Percentiles rank a stretch among this genome's conserved stretches.
These are phyloP conservation scores for Mycena capillaripes DNA, from an alignment of 768 basidiomycete species.

Conservation along the genomic window DNA sequence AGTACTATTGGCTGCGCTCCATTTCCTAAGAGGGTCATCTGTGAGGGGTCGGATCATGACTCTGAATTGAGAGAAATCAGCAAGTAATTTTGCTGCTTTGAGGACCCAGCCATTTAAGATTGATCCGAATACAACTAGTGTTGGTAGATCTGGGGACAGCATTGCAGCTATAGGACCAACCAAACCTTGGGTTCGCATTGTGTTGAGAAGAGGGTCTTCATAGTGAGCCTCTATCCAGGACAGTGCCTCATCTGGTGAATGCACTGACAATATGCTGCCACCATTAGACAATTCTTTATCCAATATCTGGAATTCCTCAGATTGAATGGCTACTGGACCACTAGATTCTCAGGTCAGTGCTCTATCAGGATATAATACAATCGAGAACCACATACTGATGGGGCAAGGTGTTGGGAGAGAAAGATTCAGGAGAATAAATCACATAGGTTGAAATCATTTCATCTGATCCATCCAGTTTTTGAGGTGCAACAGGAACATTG, in stretches of 20 bases:
- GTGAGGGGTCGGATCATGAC: not conserved
- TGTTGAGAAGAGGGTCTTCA: not conserved
- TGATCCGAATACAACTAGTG: conserved; percentile 5
- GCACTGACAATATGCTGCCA: not conserved
- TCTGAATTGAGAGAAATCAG: not conserved
- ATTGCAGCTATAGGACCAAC: not conserved
- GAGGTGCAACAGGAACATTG: no score
- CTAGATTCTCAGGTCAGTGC: not conserved
- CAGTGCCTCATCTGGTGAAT: not conserved
- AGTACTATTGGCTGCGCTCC: not conserved
- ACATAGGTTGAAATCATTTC: no score
- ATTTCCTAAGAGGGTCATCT: not conserved
- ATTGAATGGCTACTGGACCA: not conserved
- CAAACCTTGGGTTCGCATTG: not conserved
- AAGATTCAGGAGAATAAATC: no score
- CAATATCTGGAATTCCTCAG: not conserved
- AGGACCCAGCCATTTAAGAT: not conserved
- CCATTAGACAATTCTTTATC: not conserved
- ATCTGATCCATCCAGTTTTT: no score
- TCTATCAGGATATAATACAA: no score
- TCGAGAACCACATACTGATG: no score
- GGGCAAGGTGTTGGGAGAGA: no score
- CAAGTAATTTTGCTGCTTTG: not conserved
- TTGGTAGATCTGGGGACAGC: not conserved
- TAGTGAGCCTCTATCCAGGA: not conserved